Evolutionary conservation across 305 asterid species (phyloP).

Genomic region (Euphrasia arctica): DNA sequence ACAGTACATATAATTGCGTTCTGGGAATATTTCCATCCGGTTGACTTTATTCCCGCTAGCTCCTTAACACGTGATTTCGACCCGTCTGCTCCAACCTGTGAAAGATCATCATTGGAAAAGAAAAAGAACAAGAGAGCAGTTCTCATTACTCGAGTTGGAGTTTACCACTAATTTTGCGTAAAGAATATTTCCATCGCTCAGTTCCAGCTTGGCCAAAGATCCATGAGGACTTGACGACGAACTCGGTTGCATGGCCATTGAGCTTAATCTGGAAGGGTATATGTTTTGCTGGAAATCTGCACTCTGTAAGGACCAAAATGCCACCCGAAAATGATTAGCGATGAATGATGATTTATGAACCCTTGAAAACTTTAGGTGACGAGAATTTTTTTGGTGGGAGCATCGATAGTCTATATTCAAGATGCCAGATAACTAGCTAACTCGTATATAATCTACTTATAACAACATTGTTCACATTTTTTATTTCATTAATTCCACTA

Average conservation of each 20-base stretch:
- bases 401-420: not conserved
- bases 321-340: conserved; percentile 12
- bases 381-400: not conserved
- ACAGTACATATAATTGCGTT: conserved; percentile 89
- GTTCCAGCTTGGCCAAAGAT: conserved; percentile 66
- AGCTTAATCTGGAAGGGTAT: conserved; percentile 67
- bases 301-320: conserved; percentile 45
- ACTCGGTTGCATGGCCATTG: conserved; percentile 50
- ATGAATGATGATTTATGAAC: conserved; percentile 2
- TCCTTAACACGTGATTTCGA: conserved; percentile 92
- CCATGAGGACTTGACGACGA: conserved; percentile 48
- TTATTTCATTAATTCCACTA: not conserved
- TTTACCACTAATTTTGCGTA: conserved; percentile 86
- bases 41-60: conserved; percentile 74
- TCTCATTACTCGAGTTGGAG: not conserved
- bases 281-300: conserved; percentile 52
- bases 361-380: conserved; percentile 1
- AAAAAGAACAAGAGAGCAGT: conserved; percentile 5
- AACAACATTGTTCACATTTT: not conserved
- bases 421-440: not conserved
- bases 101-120: not conserved
- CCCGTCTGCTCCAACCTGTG: conserved; percentile 95
- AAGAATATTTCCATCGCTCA: conserved; percentile 69
- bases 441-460: not conserved
- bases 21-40: conserved; percentile 94